Evolutionary conservation across 73 alveolate species (phyloP), one percentile per base, ranked within the genome.

Genomic region (Uronychia binucleata): DNA sequence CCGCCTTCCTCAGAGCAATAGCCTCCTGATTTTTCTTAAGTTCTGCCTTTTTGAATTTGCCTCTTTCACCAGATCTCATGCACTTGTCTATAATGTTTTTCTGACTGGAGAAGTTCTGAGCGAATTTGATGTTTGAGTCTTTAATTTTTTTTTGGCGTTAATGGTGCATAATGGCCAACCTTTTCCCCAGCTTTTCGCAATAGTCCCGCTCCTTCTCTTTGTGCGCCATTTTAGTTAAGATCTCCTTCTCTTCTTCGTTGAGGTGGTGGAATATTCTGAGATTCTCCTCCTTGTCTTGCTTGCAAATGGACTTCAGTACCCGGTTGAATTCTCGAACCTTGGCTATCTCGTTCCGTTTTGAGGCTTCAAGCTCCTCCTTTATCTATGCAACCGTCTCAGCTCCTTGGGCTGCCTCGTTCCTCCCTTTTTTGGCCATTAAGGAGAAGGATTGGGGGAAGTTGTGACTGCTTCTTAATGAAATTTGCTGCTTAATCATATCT

Each of bases 241-340:
- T 82, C 11, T 74, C 78, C 28, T 67, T 82, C 28, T 82, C 89
- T 11, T 82, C 89, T 60, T 82, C 79, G 57, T 82, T 82, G 28
- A 57, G 74, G 27, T 82, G 60, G 19, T 82, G 80, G 59, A 82
- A 82, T 26, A 82, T 28, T 74, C 28, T 0, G 11, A 33, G 58
- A 35, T 82, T 82, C 1, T 67, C 34, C 26, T 60, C 78, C 26
- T 82, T 59, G n/a, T 82, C 89, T 26, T 82, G 57, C 34, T 60
- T 60, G 29, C 79, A 59, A 57, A 82, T 74, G n/a, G 57, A 33
- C 46, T 82, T 82, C 57, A 82, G 31, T 19, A 82, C 57, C 29
- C 33, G 30, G 26, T 82, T 82, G 28, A 82, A 58, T 33, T 82
- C 82, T 74, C 89, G 32, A 28, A 82, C 31, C 74, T 82, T 82